Base-by-base conservation (phyloP, 495 filamentous ascomycete species). In the Aspergillus asperescens region DNA sequence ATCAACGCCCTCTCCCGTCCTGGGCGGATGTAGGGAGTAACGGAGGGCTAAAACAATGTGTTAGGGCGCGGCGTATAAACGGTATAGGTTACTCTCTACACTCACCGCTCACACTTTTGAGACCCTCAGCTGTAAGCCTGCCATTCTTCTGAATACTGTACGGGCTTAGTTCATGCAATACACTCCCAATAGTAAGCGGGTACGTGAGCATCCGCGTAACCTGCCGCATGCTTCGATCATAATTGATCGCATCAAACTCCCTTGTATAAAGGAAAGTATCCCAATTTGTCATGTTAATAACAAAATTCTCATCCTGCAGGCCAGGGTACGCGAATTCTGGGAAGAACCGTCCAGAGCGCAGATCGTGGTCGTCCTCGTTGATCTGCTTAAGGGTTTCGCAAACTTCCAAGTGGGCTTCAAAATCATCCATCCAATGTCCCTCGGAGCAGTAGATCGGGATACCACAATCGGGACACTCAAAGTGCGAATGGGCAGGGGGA, bases 281-380 rank as follows among this genome's bases (percentile, higher is more conserved):
- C 93, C 93, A 99, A 67, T 93, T 97, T 27, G 87, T 95, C 86
- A 97, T 91, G 73, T 99, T 99, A 46, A 95, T 80, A 57, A 92
- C 73, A 44, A 87, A 87, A 63, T 95, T 91, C 50, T 96, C 91
- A 67, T 94, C 84, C 70, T 96, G 92, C 24, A 81, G 78, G 4
- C 81, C 87, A 0, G 93, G 89, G 63, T 95, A 96, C 45, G 89
- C 78, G 67, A 96, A 96, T 66, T 99, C 94, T 22, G 86, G 87
- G 69, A 97, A 97, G 69, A 87, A 87, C 10, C 93, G 82, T 15
- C 92, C 92, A 24, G 87, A 91, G 19, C 85, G 81, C 50, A 99
- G 72, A 64, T 99, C 93, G 65, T 99, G 93, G 62, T 97, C 94
- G 62, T 99, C 93, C 71, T 99, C 93, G 60, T 99, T 99, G 67